These are phyloP conservation scores for Pseudofabraea citricarpa DNA, from an alignment of 2,329 filamentous ascomycete species.

Conservation along the genomic window DNA sequence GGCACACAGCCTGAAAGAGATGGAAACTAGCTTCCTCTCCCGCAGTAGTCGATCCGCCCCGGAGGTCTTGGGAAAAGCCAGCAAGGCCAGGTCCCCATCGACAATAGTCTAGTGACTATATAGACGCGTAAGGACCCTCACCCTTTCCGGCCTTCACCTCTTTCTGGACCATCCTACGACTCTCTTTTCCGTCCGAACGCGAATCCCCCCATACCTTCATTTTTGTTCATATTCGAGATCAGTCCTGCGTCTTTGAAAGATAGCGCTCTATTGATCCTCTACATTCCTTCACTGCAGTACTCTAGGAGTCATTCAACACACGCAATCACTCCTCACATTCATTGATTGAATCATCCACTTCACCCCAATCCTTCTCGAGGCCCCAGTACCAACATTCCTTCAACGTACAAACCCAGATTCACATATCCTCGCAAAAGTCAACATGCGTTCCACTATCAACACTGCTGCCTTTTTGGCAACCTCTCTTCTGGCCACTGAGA, in stretches of 20 bases:
- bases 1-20: no score
- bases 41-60: background rate
- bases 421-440: background rate
- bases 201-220: background rate
- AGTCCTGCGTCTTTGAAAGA: constrained; percentile 12
- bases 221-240: background rate
- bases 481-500: constrained; percentile 26
- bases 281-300: constrained; percentile 2
- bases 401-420: constrained; percentile 1
- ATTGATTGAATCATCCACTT: constrained; percentile 17
- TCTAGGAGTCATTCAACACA: constrained; percentile 5
- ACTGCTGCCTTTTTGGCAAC: constrained; percentile 22
- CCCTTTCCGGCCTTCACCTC: constrained; percentile 1
- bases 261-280: constrained; percentile 1
- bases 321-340: constrained; percentile 4
- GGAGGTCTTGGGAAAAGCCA: no score
- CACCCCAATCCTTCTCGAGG: background rate
- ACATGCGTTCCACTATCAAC: constrained; percentile 21
- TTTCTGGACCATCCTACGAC: constrained; percentile 1
- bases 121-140: constrained; percentile 2
- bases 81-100: background rate
- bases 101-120: background rate
- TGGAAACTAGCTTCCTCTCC: no score
- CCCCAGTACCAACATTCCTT: background rate
- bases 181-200: constrained; percentile 2